phyloP scores from a whole-genome alignment of 257 asterid species.

The Anisodus acutangulus region DNA sequence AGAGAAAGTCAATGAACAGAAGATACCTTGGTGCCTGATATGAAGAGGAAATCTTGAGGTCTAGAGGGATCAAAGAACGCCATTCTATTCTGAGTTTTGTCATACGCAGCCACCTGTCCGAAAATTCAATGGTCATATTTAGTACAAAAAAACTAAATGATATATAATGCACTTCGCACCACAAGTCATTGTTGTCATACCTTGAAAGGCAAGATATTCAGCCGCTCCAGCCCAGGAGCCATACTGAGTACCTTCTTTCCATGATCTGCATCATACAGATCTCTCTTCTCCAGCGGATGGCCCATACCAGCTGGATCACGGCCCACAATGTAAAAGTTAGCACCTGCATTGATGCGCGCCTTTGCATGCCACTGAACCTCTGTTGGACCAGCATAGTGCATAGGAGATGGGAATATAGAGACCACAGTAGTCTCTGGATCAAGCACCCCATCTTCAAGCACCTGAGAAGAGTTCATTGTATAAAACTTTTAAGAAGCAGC shows the following conservation, averaged over 20 bases:
- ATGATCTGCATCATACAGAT: constrained; percentile 94
- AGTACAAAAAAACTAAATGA: not conserved
- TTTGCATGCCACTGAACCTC: constrained; percentile 99
- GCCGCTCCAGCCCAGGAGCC: constrained; percentile 94
- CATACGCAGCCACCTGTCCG: constrained; percentile 92
- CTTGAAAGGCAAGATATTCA: constrained; percentile 90
- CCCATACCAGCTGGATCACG: constrained; percentile 98
- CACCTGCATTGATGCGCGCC: constrained; percentile 97
- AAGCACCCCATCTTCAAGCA: constrained; percentile 87
- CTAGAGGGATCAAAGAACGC: constrained; percentile 96
- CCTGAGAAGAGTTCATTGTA: constrained; percentile 43
- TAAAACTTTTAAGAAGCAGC: constrained; percentile 2
- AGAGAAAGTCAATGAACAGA: not conserved
- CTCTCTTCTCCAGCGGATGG: constrained; percentile 87
- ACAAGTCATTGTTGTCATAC: constrained; percentile 37
- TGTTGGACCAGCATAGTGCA: constrained; percentile 98
- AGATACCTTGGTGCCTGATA: constrained; percentile 92
- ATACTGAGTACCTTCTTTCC: constrained; percentile 93
- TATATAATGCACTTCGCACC: not conserved
- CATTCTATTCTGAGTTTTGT: constrained; percentile 79
- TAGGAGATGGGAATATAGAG: constrained; percentile 94
- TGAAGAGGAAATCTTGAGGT: constrained; percentile 84
- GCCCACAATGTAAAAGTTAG: constrained; percentile 89
- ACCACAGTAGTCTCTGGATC: constrained; percentile 95
- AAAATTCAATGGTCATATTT: constrained; percentile 14